phyloP scores from a whole-genome alignment of 2,329 filamentous ascomycete species.

The Emydomyces testavorans region DNA sequence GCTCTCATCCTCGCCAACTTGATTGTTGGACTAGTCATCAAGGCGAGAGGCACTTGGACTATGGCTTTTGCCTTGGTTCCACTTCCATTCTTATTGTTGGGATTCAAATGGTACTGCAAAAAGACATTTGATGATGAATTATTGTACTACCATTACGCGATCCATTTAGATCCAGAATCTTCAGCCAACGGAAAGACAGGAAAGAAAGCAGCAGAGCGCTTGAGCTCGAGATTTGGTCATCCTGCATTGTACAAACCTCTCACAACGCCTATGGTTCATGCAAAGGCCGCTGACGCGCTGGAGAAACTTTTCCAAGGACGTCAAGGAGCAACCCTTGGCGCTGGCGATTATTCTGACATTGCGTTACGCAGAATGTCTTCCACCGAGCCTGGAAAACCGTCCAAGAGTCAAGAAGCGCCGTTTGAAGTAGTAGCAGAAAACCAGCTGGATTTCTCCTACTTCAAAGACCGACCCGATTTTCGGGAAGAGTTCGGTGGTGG shows the following conservation, averaged over 20 bases:
- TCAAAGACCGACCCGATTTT: slow-evolving; percentile 82
- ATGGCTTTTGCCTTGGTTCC: slow-evolving; percentile 63
- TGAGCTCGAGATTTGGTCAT: slow-evolving; percentile 72
- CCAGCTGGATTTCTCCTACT: slow-evolving; percentile 81
- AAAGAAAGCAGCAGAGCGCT: slow-evolving; percentile 46
- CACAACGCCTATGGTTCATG: slow-evolving; percentile 90
- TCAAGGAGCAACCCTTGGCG: slow-evolving; percentile 50
- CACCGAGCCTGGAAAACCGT: slow-evolving; percentile 45
- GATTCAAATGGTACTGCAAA: slow-evolving; percentile 78
- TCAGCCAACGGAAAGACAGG: slow-evolving; percentile 27
- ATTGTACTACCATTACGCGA: slow-evolving; percentile 63
- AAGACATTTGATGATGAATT: slow-evolving; percentile 65
- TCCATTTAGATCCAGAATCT: slow-evolving; percentile 43
- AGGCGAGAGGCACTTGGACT: slow-evolving; percentile 52
- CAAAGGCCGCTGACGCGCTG: slow-evolving; percentile 75
- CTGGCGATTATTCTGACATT: slow-evolving; percentile 56
- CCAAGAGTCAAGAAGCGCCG: slow-evolving; percentile 44
- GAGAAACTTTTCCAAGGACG: slow-evolving; percentile 78
- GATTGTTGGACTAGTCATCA: slow-evolving; percentile 64
- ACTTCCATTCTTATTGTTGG: slow-evolving; percentile 63
- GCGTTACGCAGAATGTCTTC: slow-evolving; percentile 66
- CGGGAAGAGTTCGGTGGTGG: slow-evolving; percentile 75
- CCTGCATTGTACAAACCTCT: slow-evolving; percentile 80
- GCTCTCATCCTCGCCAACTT: slow-evolving; percentile 66
- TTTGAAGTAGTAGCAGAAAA: slow-evolving; percentile 85